Evolutionary conservation across 2,329 filamentous ascomycete species (phyloP).

Genomic region (Aplosporella prunicola): DNA sequence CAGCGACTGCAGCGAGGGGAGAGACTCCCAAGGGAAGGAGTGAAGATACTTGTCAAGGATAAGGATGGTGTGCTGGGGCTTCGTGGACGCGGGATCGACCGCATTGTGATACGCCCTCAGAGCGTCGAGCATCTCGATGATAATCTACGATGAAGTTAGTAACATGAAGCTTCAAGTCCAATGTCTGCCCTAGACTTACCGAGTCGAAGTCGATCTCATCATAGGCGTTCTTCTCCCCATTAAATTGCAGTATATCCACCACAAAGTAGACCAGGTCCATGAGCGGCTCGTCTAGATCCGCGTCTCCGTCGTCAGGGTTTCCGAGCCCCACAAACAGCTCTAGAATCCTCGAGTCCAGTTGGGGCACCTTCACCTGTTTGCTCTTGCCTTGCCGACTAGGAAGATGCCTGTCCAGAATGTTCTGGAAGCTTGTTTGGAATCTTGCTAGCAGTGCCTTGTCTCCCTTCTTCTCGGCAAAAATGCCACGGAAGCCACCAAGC

Average conservation of each 20-base stretch:
- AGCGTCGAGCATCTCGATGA: conserved; percentile 78
- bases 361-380: conserved; percentile 39
- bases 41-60: conserved; percentile 88
- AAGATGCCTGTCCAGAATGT: conserved; percentile 71
- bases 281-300: conserved; percentile 78
- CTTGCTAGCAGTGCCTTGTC: conserved; percentile 56
- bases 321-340: conserved; percentile 85
- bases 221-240: conserved; percentile 91
- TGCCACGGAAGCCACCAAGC: conserved; percentile 88
- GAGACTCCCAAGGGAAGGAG: conserved; percentile 88
- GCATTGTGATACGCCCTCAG: conserved; percentile 65
- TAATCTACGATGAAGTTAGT: conserved; percentile 50
- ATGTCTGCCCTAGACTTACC: conserved; percentile 13
- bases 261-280: conserved; percentile 93
- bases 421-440: conserved; percentile 70
- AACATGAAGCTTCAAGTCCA: background rate
- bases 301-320: conserved; percentile 55
- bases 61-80: conserved; percentile 64
- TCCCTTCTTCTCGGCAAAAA: conserved; percentile 69
- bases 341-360: conserved; percentile 58
- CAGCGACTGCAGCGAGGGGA: conserved; percentile 70
- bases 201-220: conserved; percentile 94
- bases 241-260: conserved; percentile 91
- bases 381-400: conserved; percentile 65
- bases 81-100: conserved; percentile 27